Evolutionary conservation across 129 eudicot species (phyloP).

Genomic region (Chrysanthemum lavandulifolium): DNA sequence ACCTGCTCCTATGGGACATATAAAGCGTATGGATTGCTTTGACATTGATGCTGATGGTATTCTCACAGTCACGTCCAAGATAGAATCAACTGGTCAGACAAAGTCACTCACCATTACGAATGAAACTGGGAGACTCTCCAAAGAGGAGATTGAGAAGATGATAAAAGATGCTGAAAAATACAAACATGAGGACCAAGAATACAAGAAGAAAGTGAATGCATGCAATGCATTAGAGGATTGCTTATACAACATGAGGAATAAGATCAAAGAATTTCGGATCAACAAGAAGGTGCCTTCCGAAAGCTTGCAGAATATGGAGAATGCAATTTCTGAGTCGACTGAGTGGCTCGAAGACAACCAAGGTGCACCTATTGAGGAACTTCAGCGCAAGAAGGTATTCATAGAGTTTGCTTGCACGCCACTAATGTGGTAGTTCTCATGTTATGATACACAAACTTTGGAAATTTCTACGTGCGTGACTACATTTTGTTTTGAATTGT

Average conservation of each 20-base stretch:
- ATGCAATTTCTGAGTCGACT: conserved; percentile 12
- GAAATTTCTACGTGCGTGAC: neutral
- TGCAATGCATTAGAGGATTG: conserved; percentile 14
- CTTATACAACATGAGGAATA: conserved; percentile 21
- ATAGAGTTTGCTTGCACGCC: conserved; percentile 20
- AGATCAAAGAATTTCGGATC: neutral
- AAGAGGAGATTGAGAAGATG: too few species aligned
- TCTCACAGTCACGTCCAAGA: too few species aligned
- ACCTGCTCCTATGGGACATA: conserved; percentile 1
- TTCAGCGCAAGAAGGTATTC: neutral
- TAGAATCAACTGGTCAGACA: too few species aligned
- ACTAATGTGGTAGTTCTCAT: neutral
- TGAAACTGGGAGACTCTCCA: conserved; percentile 10
- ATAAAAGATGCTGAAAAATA: neutral
- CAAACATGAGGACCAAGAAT: conserved; percentile 17
- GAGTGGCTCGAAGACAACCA: conserved; percentile 18
- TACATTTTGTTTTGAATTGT: too few species aligned
- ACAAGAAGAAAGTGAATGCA: conserved; percentile 6
- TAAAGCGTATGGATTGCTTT: too few species aligned
- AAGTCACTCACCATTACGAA: neutral
- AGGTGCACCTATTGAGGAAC: conserved; percentile 2
- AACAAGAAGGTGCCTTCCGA: neutral
- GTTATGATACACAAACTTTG: neutral
- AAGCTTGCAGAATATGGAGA: conserved; percentile 18
- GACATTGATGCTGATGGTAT: too few species aligned